Evolutionary conservation across 208 protist genomes (phyloP), one percentile per base, ranked within the genome.

Genomic region (Wallacemonas collosoma): DNA sequence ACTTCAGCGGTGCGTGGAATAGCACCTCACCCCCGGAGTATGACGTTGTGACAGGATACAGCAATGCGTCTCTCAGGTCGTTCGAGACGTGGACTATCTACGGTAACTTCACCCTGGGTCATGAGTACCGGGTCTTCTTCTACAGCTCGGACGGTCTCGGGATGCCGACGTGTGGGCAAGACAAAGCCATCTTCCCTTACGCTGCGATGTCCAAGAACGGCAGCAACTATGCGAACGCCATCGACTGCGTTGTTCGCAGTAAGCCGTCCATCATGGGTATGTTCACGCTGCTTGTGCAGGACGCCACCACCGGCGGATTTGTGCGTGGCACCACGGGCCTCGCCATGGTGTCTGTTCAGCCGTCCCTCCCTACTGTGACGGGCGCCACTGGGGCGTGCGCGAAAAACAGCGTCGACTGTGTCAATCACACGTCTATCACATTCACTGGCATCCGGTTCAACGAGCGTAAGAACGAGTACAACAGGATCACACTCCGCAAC

Each of bases 361-460:
- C 80, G 58, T 50, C 72, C 48, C 51, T 79, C 65, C 81, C 77
- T 11, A 53, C 35, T 4, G 67, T 82, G 36, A 77, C 71, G 38
- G 39, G 45, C 40, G 77, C 71, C 36, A 70, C 35, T n/a, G 81
- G 81, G 41, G 47, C 35, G 44, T 86, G 81, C 71, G 72, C 76
- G 12, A 41, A 39, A 39, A 71, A 44, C 73, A 82, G 73, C 73
- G 41, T 35, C 3, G 9, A 73, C 45, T 86, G 81, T 73, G 64
- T 66, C 40, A 68, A 11, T 69, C 77, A 73, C 12, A 60, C 77
- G 12, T 8, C 41, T 11, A 39, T 86, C 55, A 73, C 54, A 15
- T 63, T 86, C 56, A 39, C 3, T 4, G 72, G 80, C 60, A 76
- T 36, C 51, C 68, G 74, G 58, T 85, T 85, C 71, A 81, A 85